phyloP scores from a whole-genome alignment of 2,329 filamentous ascomycete genomes.

The Fusarium sp. region DNA sequence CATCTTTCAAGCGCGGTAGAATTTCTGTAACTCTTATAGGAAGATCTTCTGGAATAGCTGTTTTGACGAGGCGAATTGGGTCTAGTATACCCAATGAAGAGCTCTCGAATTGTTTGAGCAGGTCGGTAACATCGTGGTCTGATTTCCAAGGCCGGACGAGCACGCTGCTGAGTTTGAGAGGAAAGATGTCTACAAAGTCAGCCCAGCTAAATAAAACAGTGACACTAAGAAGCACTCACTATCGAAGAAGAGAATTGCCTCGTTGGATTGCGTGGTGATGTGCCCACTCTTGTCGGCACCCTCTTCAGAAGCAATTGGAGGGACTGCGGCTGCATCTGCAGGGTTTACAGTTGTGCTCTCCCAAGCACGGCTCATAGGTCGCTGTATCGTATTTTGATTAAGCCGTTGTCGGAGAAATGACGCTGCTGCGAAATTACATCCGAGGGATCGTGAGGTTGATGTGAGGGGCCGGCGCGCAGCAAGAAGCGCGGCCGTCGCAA shows the following conservation, averaged over 20 bases:
- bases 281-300: conserved; percentile 82
- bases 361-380: conserved; percentile 42
- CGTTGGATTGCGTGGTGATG: conserved; percentile 81
- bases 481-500: conserved; percentile 45
- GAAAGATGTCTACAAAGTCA: conserved; percentile 79
- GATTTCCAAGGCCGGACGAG: conserved; percentile 64
- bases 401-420: conserved; percentile 29
- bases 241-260: conserved; percentile 91
- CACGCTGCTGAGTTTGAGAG: conserved; percentile 75
- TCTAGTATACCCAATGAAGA: conserved; percentile 66
- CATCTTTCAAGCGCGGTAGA: conserved; percentile 88
- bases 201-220: neutral
- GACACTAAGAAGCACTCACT: conserved; percentile 67
- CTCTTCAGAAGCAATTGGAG: conserved; percentile 34
- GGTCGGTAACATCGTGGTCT: conserved; percentile 64
- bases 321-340: conserved; percentile 13
- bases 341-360: conserved; percentile 46
- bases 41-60: conserved; percentile 73
- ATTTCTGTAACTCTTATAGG: conserved; percentile 84
- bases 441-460: conserved; percentile 24
- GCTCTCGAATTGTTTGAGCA: conserved; percentile 67
- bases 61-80: conserved; percentile 68
- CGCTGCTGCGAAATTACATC: conserved; percentile 23
- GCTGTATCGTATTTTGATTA: conserved; percentile 8
- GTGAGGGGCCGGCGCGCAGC: conserved; percentile 43